These are phyloP conservation scores for Silene coronaria DNA, from an alignment of 179 eudicot genomes.

Conservation along the genomic window DNA sequence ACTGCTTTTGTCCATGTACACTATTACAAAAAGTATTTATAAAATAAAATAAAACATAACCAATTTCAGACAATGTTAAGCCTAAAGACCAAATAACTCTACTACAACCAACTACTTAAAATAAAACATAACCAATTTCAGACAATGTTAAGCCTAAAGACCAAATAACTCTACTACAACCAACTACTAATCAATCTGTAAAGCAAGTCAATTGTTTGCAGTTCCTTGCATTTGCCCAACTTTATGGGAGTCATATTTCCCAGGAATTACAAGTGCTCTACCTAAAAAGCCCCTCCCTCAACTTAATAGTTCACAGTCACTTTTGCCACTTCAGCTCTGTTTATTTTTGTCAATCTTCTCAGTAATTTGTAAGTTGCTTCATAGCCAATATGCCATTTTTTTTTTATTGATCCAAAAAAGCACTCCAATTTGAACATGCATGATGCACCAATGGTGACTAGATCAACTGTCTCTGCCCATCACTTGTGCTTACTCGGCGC, in stretches of 20 bases:
- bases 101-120: background rate
- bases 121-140: constrained; percentile 1
- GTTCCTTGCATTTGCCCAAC: background rate
- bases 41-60: background rate
- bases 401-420: too few relatives aligned
- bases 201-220: background rate
- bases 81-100: background rate
- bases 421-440: too few relatives aligned
- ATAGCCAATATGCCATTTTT: too few relatives aligned
- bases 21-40: background rate
- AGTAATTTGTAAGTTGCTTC: too few relatives aligned
- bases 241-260: background rate
- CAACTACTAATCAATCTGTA: background rate
- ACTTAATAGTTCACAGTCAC: too few relatives aligned
- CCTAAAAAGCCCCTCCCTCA: too few relatives aligned
- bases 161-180: background rate
- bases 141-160: background rate
- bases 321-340: too few relatives aligned
- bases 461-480: too few relatives aligned
- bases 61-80: background rate
- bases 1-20: background rate
- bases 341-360: too few relatives aligned
- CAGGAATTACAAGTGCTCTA: too few relatives aligned
- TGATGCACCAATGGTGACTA: too few relatives aligned
- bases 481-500: too few relatives aligned